Evolutionary conservation across 176 grass and related monocot species (phyloP), one percentile per base, ranked within the genome.

Genomic region (Oryza australiensis): DNA sequence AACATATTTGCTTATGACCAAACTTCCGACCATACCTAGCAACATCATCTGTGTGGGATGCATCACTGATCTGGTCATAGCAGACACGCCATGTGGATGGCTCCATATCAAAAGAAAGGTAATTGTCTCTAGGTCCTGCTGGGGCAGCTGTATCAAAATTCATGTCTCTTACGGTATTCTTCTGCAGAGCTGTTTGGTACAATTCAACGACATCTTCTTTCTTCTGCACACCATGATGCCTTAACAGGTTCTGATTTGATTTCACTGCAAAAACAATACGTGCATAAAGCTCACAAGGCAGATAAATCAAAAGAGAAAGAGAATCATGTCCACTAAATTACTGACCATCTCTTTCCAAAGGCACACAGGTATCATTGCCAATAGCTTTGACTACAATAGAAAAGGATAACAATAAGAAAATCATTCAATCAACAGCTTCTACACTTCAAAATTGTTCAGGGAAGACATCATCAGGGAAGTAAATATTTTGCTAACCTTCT

Each of bases 401-500:
- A 13, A 79, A 87, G 69, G 24, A 28, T 85, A 26, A 80, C 51
- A 78, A 34, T 86, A 81, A 84, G 12, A 78, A 82, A 66, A 72
- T n/a, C 35, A 78, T 72, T 59, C 66, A 88, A 72, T 26, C 37
- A 77, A 88, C 20, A 66, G 70, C 22, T 68, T 55, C 27, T n/a
- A 48, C 9, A 63, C 28, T 23, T 66, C 41, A 45, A 46, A 85
- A 68, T 26, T 84, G 64, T 81, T 30, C 22, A 78, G 35, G 86
- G 64, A 76, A 86, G 14, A 73, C 5, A 77, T 29, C 68, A 82
- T n/a, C 57, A 83, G 26, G 24, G 26, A 73, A 86, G 60, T 69
- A 66, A 86, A 72, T 60, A 73, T 72, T 13, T 27, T 37, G 49
- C 69, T 88, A 86, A 93, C 95, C 95, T 91, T 94, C 77, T 73